A percentile compares a stretch with the other conserved stretches of the same genome.
These are phyloP conservation scores for Botryotinia globosa DNA, from an alignment of 2,329 filamentous ascomycete species.

Conservation along the genomic window DNA sequence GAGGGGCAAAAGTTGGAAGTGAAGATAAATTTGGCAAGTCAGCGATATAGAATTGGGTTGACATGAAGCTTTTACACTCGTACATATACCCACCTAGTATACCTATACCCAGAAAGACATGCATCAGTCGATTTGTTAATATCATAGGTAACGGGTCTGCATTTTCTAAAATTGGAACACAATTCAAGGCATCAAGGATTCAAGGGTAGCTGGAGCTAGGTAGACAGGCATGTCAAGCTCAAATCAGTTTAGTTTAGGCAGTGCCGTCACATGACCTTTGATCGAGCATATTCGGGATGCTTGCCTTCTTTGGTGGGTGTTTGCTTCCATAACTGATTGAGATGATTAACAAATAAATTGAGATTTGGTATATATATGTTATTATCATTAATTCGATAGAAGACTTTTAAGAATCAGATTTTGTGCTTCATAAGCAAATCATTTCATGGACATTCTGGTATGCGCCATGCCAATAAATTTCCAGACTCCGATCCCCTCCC, in stretches of 20 bases:
- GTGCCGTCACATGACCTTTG: neutral
- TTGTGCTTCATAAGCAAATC: neutral
- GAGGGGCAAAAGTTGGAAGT: neutral
- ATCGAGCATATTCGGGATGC: neutral
- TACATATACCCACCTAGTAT: neutral
- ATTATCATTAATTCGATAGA: neutral
- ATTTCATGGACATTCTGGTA: neutral
- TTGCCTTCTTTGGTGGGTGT: neutral
- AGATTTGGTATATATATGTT: neutral
- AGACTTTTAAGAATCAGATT: neutral
- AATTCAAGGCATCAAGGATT: neutral
- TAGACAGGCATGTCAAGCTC: slow-evolving; percentile 4
- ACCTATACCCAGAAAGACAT: neutral
- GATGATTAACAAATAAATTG: neutral
- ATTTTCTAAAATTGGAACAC: neutral
- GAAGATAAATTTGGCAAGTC: neutral
- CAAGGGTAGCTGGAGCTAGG: neutral
- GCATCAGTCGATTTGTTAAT: neutral
- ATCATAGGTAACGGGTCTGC: neutral
- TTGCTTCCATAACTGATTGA: neutral
- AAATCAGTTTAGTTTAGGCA: slow-evolving; percentile 9
- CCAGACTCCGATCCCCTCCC: slow-evolving; percentile 3
- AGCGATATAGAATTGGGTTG: neutral
- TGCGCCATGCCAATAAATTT: neutral
- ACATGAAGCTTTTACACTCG: neutral